These are phyloP conservation scores for Begonia masoniana DNA, from an alignment of 306 rosid species.

Conservation along the genomic window DNA sequence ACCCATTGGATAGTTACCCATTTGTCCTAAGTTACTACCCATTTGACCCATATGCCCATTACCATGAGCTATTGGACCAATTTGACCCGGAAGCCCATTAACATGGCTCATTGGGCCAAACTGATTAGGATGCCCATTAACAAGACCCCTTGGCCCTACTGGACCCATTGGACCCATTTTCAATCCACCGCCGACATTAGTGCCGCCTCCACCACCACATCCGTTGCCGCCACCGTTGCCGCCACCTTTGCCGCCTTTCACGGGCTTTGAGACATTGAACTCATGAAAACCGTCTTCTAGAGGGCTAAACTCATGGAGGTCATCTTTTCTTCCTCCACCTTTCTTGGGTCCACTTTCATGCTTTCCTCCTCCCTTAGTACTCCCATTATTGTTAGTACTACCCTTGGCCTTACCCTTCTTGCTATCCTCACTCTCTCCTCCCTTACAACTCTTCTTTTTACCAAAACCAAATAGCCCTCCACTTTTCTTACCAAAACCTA, in stretches of 20 bases:
- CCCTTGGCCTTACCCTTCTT: conserved; percentile 13
- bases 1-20: conserved; percentile 29
- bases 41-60: conserved; percentile 4
- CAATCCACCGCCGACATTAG: background rate
- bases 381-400: conserved; percentile 15
- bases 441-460: conserved; percentile 25
- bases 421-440: conserved; percentile 11
- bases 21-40: conserved; percentile 19
- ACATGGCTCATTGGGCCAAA: background rate
- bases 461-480: conserved; percentile 6
- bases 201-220: conserved; percentile 3
- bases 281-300: conserved; percentile 29
- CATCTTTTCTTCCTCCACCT: conserved; percentile 20
- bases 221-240: conserved; percentile 1
- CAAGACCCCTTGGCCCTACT: background rate
- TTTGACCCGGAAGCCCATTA: background rate
- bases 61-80: conserved; percentile 10
- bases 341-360: conserved; percentile 15
- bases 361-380: conserved; percentile 9
- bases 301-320: conserved; percentile 11
- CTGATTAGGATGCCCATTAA: no score
- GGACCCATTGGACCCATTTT: background rate
- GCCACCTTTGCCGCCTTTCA: conserved; percentile 33
- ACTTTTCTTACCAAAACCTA: background rate
- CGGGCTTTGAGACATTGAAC: conserved; percentile 23